These are phyloP conservation scores for Asterella californica DNA, from an alignment of 225 moss, liverwort and hornwort species.

Conservation along the genomic window DNA sequence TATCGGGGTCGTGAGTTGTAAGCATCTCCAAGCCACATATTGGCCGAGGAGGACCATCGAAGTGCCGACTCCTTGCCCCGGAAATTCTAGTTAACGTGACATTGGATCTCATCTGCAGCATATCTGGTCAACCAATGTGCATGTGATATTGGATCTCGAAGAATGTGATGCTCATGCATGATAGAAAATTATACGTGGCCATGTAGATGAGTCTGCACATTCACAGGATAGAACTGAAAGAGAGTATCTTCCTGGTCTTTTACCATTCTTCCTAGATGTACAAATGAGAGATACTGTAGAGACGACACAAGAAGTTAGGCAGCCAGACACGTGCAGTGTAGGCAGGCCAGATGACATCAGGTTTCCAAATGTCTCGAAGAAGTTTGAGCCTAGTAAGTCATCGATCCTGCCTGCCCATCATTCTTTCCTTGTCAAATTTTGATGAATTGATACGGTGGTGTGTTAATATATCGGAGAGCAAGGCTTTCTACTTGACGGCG, in stretches of 20 bases:
- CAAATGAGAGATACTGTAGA: slow-evolving; percentile 18
- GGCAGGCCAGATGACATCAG: slow-evolving; percentile 9
- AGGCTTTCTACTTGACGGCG: background rate
- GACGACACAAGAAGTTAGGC: slow-evolving; percentile 18
- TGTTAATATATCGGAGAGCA: background rate
- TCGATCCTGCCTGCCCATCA: slow-evolving; percentile 11
- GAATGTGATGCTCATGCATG: background rate
- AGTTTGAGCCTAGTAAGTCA: slow-evolving; percentile 8
- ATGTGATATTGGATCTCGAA: background rate
- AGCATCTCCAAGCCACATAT: background rate
- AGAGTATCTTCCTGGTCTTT: slow-evolving; percentile 7
- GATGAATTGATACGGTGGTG: slow-evolving; percentile 4
- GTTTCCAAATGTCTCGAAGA: background rate
- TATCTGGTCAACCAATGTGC: background rate
- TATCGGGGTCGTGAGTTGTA: background rate
- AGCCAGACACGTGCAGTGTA: background rate
- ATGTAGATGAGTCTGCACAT: background rate
- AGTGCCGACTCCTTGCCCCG: background rate
- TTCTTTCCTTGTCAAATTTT: slow-evolving; percentile 20
- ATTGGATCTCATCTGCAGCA: slow-evolving; percentile 11
- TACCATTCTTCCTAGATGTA: slow-evolving; percentile 15
- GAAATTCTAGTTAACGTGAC: background rate
- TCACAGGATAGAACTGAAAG: background rate
- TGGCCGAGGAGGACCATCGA: background rate
- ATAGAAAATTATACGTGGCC: background rate